A percentile compares a stretch with the other conserved stretches of the same genome.
These are phyloP conservation scores for Elymus sibiricus DNA, from an alignment of 176 grass and related monocot genomes.

Conservation along the genomic window DNA sequence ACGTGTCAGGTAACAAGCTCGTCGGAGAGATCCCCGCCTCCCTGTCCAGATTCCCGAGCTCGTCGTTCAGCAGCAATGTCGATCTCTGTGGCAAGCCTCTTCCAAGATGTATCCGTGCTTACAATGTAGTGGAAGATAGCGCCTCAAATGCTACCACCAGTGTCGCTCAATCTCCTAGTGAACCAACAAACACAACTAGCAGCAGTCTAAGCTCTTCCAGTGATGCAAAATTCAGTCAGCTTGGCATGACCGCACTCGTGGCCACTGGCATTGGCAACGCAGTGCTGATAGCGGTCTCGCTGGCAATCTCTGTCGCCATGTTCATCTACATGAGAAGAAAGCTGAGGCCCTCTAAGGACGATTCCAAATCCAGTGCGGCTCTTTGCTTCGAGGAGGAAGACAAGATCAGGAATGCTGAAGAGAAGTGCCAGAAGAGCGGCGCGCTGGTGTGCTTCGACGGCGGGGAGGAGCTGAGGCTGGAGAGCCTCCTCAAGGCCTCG, in stretches of 20 bases:
- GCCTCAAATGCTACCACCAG: background rate
- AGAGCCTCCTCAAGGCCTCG: slow-evolving; percentile 65
- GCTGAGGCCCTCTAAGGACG: slow-evolving; percentile 21
- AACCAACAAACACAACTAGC: background rate
- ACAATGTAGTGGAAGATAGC: slow-evolving; percentile 6
- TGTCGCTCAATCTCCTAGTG: slow-evolving; percentile 4
- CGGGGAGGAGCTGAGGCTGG: slow-evolving; percentile 68
- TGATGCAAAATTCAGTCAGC: slow-evolving; percentile 14
- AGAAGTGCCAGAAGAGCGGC: slow-evolving; percentile 33
- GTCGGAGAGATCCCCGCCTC: slow-evolving; percentile 38
- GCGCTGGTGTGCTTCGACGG: slow-evolving; percentile 64
- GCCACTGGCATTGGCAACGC: slow-evolving; percentile 51
- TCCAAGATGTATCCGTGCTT: slow-evolving; percentile 30
- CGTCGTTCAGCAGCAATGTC: slow-evolving; percentile 37
- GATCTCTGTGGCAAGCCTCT: slow-evolving; percentile 50
- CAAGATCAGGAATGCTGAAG: slow-evolving; percentile 2
- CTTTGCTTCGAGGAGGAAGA: slow-evolving; percentile 24
- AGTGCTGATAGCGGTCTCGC: slow-evolving; percentile 33
- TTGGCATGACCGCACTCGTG: slow-evolving; percentile 39
- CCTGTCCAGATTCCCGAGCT: slow-evolving; percentile 46
- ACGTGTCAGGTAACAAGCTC: slow-evolving; percentile 48
- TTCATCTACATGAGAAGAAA: slow-evolving; percentile 59
- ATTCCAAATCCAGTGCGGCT: background rate
- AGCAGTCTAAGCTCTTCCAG: background rate
- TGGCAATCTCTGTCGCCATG: slow-evolving; percentile 31